A percentile compares a stretch with the other conserved stretches of the same genome.
These are phyloP conservation scores for Trichoderma parareesei DNA, from an alignment of 495 filamentous ascomycete species.

Conservation along the genomic window DNA sequence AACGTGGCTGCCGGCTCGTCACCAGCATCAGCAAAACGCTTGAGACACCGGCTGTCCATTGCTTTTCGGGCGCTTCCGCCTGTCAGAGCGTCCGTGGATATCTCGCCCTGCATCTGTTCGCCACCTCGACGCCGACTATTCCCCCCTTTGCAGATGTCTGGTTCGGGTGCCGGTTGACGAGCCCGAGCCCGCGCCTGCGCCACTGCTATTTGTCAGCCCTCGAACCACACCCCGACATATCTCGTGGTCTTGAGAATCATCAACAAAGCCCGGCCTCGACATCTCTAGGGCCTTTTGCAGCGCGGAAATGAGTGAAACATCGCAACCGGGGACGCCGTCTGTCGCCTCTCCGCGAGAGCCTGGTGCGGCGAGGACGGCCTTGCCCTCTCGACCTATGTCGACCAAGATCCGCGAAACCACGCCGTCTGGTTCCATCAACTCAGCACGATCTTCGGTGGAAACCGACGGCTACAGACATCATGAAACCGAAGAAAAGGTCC, in stretches of 20 bases:
- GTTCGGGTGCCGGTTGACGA: background rate
- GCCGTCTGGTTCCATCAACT: background rate
- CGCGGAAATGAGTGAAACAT: slow-evolving; percentile 6
- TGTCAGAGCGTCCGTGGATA: background rate
- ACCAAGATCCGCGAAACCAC: slow-evolving; percentile 3
- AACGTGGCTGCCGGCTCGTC: background rate
- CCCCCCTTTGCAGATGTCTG: background rate
- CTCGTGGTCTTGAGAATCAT: background rate
- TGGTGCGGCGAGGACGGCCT: slow-evolving; percentile 5
- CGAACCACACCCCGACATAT: slow-evolving; percentile 1
- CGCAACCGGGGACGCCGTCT: slow-evolving; percentile 1
- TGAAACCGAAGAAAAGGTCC: background rate
- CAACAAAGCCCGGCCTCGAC: background rate
- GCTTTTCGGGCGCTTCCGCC: background rate
- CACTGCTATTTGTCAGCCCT: slow-evolving; percentile 6
- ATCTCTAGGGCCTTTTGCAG: background rate
- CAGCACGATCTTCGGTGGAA: slow-evolving; percentile 2
- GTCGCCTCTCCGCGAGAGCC: background rate
- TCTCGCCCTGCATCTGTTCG: background rate
- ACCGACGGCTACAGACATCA: background rate
- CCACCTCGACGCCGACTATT: slow-evolving; percentile 4
- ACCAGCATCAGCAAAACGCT: background rate
- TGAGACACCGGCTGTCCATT: background rate
- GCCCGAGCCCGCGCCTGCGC: background rate
- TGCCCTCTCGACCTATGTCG: slow-evolving; percentile 13